Conservation (phyloP, 164 flowering plant species). For the Nymphaea colorata region DNA sequence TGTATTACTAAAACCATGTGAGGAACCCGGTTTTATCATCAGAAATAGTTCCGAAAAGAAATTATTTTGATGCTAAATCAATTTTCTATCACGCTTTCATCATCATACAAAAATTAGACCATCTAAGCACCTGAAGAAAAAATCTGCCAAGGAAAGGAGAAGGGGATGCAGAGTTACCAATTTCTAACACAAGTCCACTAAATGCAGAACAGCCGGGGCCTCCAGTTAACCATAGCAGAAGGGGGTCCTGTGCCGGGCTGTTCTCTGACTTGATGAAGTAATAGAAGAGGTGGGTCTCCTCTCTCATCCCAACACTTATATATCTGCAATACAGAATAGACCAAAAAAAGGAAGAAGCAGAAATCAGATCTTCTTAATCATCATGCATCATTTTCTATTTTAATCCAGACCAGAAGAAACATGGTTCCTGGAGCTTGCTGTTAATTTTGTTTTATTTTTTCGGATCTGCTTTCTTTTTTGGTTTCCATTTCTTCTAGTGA, state of each 20-base stretch:
- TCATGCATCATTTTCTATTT: not conserved
- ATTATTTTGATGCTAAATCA: too few species aligned
- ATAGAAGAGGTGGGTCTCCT: slow-evolving; percentile 43
- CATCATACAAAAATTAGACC: too few species aligned
- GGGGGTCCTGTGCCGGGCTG: slow-evolving; percentile 30
- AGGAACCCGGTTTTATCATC: too few species aligned
- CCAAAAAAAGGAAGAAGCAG: not conserved
- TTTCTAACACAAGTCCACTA: slow-evolving; percentile 22
- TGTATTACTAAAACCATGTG: too few species aligned
- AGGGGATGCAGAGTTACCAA: slow-evolving; percentile 16
- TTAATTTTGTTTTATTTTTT: too few species aligned
- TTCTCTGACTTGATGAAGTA: slow-evolving; percentile 41
- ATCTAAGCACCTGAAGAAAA: too few species aligned
- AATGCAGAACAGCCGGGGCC: slow-evolving; percentile 47
- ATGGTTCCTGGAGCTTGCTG: not conserved
- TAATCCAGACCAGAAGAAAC: not conserved
- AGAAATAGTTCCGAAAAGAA: too few species aligned
- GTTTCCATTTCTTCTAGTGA: too few species aligned
- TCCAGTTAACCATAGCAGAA: slow-evolving; percentile 41
- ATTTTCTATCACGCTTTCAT: too few species aligned
- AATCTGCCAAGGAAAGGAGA: not conserved
- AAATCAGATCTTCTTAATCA: not conserved
- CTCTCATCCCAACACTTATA: slow-evolving; percentile 27
- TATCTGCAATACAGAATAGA: slow-evolving; percentile 18
- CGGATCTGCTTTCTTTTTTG: too few species aligned